Evolutionary conservation across 352 stramenopile species (phyloP).

Genomic region (Pythium utonaiense): DNA sequence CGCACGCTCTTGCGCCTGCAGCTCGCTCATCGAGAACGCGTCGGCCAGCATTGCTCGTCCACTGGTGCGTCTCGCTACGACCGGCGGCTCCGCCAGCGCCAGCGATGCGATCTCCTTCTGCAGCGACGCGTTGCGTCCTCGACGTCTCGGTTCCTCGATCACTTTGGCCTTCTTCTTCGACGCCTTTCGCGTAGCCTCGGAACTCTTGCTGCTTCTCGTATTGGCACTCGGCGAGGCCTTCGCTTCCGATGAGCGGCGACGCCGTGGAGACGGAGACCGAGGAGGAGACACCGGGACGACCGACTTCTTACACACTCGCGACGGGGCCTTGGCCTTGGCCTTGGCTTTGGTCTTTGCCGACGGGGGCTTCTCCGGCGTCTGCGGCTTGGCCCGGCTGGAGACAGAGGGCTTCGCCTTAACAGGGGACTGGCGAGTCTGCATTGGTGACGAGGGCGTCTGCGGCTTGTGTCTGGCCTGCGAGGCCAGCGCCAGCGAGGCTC

Average conservation of each 20-base stretch:
- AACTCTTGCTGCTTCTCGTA: background rate
- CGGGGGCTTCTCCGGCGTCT: background rate
- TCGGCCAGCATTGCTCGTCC: conserved; percentile 10
- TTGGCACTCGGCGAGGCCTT: background rate
- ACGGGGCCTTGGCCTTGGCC: background rate
- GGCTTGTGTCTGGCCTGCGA: background rate
- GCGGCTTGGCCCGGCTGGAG: background rate
- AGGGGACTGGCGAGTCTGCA: background rate
- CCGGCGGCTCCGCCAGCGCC: background rate
- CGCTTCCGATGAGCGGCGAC: background rate
- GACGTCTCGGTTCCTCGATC: background rate
- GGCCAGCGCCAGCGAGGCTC: conserved; percentile 11
- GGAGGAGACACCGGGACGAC: background rate
- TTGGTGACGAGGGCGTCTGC: background rate
- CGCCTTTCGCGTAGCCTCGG: background rate
- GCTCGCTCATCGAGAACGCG: conserved; percentile 21
- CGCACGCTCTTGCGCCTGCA: conserved; percentile 26
- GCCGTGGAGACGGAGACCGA: conserved; percentile 4
- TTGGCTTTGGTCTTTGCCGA: conserved; percentile 1
- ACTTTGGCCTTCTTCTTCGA: conserved; percentile 1
- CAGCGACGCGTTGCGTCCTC: background rate
- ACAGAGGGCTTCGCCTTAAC: background rate
- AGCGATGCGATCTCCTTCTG: conserved; percentile 1
- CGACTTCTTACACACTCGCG: conserved; percentile 5
- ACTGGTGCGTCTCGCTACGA: conserved; percentile 1